These are phyloP conservation scores for Amanita rimosa DNA, from an alignment of 768 basidiomycete species.

Conservation along the genomic window DNA sequence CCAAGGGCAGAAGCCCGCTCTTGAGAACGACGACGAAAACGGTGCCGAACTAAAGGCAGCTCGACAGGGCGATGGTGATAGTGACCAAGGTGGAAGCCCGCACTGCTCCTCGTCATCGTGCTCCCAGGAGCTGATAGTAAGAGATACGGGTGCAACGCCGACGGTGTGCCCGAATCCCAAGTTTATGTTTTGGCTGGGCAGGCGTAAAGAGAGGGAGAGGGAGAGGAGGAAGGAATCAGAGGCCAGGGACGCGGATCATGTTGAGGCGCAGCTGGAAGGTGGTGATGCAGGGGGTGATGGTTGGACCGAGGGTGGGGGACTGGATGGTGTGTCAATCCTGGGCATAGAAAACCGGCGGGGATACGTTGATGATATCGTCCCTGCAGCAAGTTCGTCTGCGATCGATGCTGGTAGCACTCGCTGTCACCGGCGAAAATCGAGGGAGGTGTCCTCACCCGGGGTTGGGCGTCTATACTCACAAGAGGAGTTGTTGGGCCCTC, in stretches of 20 bases:
- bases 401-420: constrained; percentile 6
- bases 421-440: constrained; percentile 5
- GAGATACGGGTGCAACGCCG: constrained; percentile 39
- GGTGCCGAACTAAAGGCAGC: neutral
- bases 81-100: constrained; percentile 2
- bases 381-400: constrained; percentile 7
- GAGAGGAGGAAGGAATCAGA: constrained; percentile 1
- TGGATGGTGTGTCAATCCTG: neutral
- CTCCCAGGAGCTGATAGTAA: constrained; percentile 27
- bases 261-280: neutral
- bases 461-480: neutral
- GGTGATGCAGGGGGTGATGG: no score
- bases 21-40: constrained; percentile 14
- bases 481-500: neutral
- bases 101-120: constrained; percentile 6
- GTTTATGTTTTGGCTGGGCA: constrained; percentile 14
- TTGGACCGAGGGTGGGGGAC: neutral
- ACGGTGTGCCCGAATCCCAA: constrained; percentile 38
- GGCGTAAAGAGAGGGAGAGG: constrained; percentile 15
- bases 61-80: neutral
- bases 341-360: neutral
- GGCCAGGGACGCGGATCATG: neutral
- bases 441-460: neutral
- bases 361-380: constrained; percentile 1
- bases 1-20: no score